Conservation (phyloP, 352 stramenopile species). For the Phytophthora podocarpi region DNA sequence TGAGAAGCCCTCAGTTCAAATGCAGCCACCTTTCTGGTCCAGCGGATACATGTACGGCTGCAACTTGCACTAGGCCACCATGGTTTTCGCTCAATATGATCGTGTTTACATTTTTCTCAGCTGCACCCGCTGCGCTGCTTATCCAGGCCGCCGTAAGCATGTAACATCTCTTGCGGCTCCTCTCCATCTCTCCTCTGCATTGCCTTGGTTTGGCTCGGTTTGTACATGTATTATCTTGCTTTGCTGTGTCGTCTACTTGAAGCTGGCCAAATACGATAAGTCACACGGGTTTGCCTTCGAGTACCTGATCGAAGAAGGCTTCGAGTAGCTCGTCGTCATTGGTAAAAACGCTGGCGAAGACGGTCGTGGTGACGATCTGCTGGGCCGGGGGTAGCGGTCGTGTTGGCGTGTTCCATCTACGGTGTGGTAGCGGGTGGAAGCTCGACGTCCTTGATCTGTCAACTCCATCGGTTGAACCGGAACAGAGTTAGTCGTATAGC, state of each 20-base stretch:
- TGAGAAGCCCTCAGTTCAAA: neutral
- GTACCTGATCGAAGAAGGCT: constrained; percentile 28
- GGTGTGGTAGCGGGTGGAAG: constrained; percentile 17
- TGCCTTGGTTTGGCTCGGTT: neutral
- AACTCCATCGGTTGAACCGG: constrained; percentile 27
- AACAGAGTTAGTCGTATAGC: constrained; percentile 40
- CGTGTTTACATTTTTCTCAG: constrained; percentile 15
- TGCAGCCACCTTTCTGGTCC: constrained; percentile 15
- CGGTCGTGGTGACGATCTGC: neutral
- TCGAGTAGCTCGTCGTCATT: constrained; percentile 6
- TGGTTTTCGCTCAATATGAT: neutral
- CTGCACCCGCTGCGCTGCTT: constrained; percentile 6
- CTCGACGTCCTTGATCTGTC: constrained; percentile 13
- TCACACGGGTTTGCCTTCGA: constrained; percentile 49
- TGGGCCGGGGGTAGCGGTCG: constrained; percentile 7
- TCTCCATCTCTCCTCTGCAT: constrained; percentile 11
- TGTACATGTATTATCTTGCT: neutral
- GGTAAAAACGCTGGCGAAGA: constrained; percentile 1
- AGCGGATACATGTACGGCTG: neutral
- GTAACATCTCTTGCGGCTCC: neutral
- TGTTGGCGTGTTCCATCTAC: constrained; percentile 20
- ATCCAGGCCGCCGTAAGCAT: no score
- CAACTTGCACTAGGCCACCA: neutral
- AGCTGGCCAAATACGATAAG: constrained; percentile 58
- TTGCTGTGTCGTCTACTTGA: constrained; percentile 41